phyloP scores from a whole-genome alignment of 1,284 basidiomycete species.

The Singerocomus inundabilis region DNA sequence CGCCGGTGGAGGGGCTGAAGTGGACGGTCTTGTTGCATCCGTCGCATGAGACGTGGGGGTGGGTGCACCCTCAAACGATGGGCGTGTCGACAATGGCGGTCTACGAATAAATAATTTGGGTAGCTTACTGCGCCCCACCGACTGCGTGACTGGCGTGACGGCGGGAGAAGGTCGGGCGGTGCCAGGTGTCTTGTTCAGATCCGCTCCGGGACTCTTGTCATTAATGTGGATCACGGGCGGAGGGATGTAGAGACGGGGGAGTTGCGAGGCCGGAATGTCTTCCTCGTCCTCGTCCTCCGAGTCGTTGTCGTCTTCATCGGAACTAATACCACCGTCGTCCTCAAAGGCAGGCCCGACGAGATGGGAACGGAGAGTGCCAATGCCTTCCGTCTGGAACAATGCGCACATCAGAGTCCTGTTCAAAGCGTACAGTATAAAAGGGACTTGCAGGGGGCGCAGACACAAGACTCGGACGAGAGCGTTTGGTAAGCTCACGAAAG shows the following conservation, averaged over 20 bases:
- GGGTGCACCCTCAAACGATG: slow-evolving; percentile 29
- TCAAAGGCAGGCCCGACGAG: slow-evolving; percentile 56
- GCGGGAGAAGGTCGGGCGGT: slow-evolving; percentile 28
- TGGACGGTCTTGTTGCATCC: slow-evolving; percentile 13
- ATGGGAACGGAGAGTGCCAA: slow-evolving; percentile 79
- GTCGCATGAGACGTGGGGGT: slow-evolving; percentile 6
- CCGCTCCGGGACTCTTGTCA: slow-evolving; percentile 12
- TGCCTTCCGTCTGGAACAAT: slow-evolving; percentile 71
- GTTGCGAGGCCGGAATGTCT: slow-evolving; percentile 13
- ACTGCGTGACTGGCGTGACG: slow-evolving; percentile 20
- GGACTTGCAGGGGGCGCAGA: slow-evolving; percentile 74
- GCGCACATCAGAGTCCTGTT: not conserved
- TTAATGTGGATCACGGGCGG: slow-evolving; percentile 22
- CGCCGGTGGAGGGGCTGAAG: slow-evolving; percentile 7
- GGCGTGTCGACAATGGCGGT: slow-evolving; percentile 31
- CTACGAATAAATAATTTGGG: slow-evolving; percentile 41
- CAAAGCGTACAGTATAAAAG: too few species aligned
- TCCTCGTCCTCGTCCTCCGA: slow-evolving; percentile 31
- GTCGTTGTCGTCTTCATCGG: slow-evolving; percentile 50
- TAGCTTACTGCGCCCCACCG: slow-evolving; percentile 28
- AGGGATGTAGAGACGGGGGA: slow-evolving; percentile 33
- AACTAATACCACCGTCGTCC: slow-evolving; percentile 79
- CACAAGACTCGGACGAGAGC: slow-evolving; percentile 63
- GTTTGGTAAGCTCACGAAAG: slow-evolving; percentile 64
- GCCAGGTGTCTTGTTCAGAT: slow-evolving; percentile 17